These are phyloP conservation scores for Aspergillus wentii DNA, from an alignment of 495 filamentous ascomycete species.

Conservation along the genomic window DNA sequence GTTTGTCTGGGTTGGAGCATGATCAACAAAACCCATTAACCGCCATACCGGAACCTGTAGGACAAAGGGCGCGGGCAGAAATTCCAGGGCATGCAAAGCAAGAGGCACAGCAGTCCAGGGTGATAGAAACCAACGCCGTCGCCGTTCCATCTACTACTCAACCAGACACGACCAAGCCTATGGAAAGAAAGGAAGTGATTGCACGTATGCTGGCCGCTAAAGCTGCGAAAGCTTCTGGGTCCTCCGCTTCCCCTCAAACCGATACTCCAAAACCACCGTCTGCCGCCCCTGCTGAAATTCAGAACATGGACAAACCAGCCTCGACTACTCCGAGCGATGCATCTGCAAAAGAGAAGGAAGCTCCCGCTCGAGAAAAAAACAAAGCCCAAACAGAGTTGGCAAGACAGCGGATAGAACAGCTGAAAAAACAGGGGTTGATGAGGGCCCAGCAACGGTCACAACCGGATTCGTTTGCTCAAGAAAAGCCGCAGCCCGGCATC, in stretches of 20 bases:
- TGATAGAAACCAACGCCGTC: constrained; percentile 5
- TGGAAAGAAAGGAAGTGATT: constrained; percentile 74
- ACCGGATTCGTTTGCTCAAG: constrained; percentile 4
- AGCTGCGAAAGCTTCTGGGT: constrained; percentile 28
- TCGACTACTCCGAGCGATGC: constrained; percentile 8
- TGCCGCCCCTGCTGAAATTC: constrained; percentile 7
- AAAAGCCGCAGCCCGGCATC: constrained; percentile 4
- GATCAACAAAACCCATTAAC: too few relatives aligned
- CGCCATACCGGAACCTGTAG: too few relatives aligned
- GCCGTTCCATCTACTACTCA: constrained; percentile 9
- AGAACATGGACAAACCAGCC: constrained; percentile 5
- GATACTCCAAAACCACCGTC: constrained; percentile 12
- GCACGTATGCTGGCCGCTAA: constrained; percentile 65
- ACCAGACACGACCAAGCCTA: constrained; percentile 35
- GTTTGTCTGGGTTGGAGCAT: too few relatives aligned
- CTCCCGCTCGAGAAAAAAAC: constrained; percentile 44
- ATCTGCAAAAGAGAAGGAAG: constrained; percentile 15
- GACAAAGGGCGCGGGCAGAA: background rate
- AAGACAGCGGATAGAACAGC: constrained; percentile 45
- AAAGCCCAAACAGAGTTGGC: constrained; percentile 53
- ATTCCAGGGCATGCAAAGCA: constrained; percentile 4
- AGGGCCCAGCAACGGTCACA: constrained; percentile 27
- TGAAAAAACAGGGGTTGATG: constrained; percentile 39
- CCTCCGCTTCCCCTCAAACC: constrained; percentile 13
- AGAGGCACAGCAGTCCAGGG: constrained; percentile 3